Conservation (phyloP, 2,329 filamentous ascomycete genomes). For the Xylariaceae sp. region DNA sequence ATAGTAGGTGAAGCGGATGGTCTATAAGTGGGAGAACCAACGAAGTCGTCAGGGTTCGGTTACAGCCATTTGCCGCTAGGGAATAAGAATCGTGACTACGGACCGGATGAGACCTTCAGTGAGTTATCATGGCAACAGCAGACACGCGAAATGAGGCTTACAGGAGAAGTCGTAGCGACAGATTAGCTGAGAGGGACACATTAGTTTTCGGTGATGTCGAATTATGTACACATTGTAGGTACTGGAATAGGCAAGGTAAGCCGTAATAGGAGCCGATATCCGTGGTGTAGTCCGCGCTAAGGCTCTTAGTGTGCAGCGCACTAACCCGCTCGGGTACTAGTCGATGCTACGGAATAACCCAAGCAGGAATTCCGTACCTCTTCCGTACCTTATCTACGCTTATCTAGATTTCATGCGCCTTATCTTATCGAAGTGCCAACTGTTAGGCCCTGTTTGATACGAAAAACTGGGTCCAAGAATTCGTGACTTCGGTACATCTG, state of each 20-base stretch:
- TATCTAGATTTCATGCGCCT: no score
- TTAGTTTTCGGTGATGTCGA: neutral
- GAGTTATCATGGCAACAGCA: constrained; percentile 7
- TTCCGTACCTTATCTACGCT: no score
- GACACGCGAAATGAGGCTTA: neutral
- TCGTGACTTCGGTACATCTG: no score
- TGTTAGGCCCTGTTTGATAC: no score
- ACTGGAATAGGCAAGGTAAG: neutral
- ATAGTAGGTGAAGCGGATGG: constrained; percentile 6
- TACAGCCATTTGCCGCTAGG: constrained; percentile 24
- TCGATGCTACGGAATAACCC: no score
- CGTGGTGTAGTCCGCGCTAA: no score
- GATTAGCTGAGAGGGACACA: neutral
- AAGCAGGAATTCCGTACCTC: no score
- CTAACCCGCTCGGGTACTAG: neutral
- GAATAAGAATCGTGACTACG: constrained; percentile 2
- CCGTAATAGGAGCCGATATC: no score
- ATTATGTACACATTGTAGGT: neutral
- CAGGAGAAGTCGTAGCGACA: neutral
- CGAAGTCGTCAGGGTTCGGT: constrained; percentile 8
- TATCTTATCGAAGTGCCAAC: no score
- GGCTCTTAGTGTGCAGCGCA: neutral
- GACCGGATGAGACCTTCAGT: constrained; percentile 1
- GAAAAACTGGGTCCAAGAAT: no score
- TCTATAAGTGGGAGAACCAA: constrained; percentile 1